These are phyloP conservation scores for Termitomyces sp. DNA, from an alignment of 1,284 basidiomycete genomes.

Conservation along the genomic window DNA sequence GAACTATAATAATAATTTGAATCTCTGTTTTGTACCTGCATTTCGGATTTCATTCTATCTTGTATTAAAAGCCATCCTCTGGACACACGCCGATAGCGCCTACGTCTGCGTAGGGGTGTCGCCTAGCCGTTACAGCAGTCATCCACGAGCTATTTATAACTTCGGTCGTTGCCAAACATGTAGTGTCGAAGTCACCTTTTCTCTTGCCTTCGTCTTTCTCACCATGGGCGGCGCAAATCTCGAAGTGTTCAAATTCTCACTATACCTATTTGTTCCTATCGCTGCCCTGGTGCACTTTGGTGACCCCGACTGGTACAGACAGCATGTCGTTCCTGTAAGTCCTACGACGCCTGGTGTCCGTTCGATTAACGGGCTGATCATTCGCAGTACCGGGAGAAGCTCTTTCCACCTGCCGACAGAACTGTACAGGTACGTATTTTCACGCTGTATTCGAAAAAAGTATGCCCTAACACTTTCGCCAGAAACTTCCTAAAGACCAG, in stretches of 20 bases:
- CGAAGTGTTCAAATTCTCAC: conserved; percentile 84
- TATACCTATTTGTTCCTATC: conserved; percentile 88
- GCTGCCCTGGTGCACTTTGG: conserved; percentile 84
- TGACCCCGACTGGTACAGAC: conserved; percentile 84
- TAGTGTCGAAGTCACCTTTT: too few relatives aligned
- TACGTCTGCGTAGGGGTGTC: not conserved
- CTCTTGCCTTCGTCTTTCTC: not conserved
- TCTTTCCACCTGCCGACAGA: conserved; percentile 62
- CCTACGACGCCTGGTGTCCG: not conserved
- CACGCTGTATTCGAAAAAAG: not conserved
- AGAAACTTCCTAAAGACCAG: conserved; percentile 64
- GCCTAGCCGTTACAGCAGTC: too few relatives aligned
- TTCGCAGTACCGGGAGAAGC: conserved; percentile 63
- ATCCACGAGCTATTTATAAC: conserved; percentile 5
- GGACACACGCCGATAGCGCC: not conserved
- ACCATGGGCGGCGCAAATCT: conserved; percentile 77
- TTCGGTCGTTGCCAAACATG: not conserved
- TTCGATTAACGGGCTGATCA: not conserved
- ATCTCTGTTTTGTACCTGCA: conserved; percentile 10
- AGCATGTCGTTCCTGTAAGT: conserved; percentile 76
- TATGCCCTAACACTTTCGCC: not conserved
- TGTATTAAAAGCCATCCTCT: conserved; percentile 5
- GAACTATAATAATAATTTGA: conserved; percentile 43
- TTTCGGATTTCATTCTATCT: conserved; percentile 3
- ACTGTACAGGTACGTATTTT: conserved; percentile 42